Evolutionary conservation across 129 eudicot genomes (phyloP), one percentile per base, ranked within the genome.

Genomic region (Centrapalus pauciflorus): DNA sequence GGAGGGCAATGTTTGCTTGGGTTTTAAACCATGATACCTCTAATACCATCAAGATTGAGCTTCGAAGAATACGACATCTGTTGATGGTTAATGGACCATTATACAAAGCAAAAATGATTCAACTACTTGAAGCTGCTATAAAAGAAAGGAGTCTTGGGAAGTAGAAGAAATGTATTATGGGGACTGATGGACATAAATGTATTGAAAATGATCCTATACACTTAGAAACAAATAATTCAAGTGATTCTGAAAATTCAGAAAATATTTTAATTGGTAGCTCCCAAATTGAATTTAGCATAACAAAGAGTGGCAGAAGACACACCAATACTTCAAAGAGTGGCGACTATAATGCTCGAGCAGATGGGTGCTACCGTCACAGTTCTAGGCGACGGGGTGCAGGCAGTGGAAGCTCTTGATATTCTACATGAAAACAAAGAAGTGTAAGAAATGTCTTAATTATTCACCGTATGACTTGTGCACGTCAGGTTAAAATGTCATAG

Each of bases 381-480:
- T 54, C 95, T 93, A 21, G 95, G 88, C 73, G 99, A 93, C 74
- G 99, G 96, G 63, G 16, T 79, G 67, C 95, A 85, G 78, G 99
- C 90, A 23, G 96, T 93, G 20, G 84, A 86, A 59, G 86, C 96
- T 62, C 90, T 92, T 16, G 75, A 79, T 35, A 17, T 55, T 65
- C 38, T 73, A 20, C 67, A 52, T 6, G 43, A 60, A n/a, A 72
- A 54, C 75, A 41, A 73, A 83, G 12, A 76, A 76, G 16, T 23
- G 57, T 20, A 20, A 23, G 11, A 59, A 65, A 40, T 66, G 72
- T 66, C 50, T 51, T 28, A 63, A 74, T 46, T 33, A 17, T 69
- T 66, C 71, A 46, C 70, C 80, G 9, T 88, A 71, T 17, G 96
- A 93, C 75, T 84, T 93, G 81, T 93, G 99, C 96, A 93, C 67